These are phyloP conservation scores for Salmacisia buchloeana DNA, from an alignment of 1,284 basidiomycete species.

Conservation along the genomic window DNA sequence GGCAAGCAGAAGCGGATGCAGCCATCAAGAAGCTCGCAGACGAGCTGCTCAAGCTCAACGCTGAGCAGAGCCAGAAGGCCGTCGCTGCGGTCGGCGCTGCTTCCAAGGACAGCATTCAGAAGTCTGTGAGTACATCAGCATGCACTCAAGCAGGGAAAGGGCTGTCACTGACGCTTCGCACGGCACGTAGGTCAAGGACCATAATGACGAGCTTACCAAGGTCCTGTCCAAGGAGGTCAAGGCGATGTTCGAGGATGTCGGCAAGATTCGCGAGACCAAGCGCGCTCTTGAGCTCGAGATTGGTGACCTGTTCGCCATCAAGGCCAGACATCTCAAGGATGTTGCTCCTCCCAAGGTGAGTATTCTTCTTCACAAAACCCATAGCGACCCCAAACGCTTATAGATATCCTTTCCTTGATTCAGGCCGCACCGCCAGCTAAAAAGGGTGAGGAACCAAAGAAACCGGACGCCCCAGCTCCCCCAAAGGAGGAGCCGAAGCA, in stretches of 20 bases:
- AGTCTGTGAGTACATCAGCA: conserved; percentile 14
- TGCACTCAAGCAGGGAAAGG: neutral
- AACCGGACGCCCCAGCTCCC: too few relatives aligned
- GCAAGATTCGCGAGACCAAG: conserved; percentile 41
- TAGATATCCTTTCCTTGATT: neutral
- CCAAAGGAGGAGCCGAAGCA: conserved; percentile 3
- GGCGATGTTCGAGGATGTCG: conserved; percentile 43
- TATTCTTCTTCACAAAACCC: neutral
- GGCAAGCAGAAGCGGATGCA: conserved; percentile 22
- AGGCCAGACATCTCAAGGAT: conserved; percentile 13
- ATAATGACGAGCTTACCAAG: conserved; percentile 38
- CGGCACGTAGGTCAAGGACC: conserved; percentile 18
- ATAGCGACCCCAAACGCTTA: neutral
- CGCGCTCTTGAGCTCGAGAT: conserved; percentile 36
- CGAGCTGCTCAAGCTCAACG: conserved; percentile 25
- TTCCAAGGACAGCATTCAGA: conserved; percentile 31
- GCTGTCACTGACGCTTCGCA: neutral
- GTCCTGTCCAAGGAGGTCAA: conserved; percentile 28
- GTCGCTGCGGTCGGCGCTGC: conserved; percentile 35
- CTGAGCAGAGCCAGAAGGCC: conserved; percentile 32
- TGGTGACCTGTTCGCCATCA: conserved; percentile 38
- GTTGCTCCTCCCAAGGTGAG: conserved; percentile 5
- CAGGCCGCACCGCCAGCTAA: conserved; percentile 1
- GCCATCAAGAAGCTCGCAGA: conserved; percentile 28
- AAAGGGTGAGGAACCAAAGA: neutral